Conservation (phyloP, 2,329 filamentous ascomycete species). For the Talaromyces verruculosus region DNA sequence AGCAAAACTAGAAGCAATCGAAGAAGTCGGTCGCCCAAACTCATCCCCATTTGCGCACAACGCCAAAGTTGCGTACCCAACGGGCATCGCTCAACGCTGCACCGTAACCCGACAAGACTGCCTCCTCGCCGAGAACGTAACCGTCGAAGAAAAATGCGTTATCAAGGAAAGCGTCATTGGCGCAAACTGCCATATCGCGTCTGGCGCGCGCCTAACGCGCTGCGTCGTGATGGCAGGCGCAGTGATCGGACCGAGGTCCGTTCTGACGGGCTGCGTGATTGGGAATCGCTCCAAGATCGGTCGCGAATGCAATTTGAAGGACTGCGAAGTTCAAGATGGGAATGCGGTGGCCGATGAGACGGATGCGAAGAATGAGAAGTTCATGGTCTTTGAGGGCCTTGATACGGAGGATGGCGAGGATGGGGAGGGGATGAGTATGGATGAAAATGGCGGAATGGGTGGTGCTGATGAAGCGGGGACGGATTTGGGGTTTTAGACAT, state of each 20-base stretch:
- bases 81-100: constrained; percentile 74
- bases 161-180: constrained; percentile 92
- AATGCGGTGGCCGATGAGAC: constrained; percentile 81
- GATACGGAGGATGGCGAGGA: constrained; percentile 35
- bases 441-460: constrained; percentile 12
- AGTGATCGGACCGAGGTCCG: constrained; percentile 77
- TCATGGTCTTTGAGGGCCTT: constrained; percentile 55
- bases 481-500: constrained; percentile 26
- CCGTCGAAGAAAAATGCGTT: constrained; percentile 82
- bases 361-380: constrained; percentile 62
- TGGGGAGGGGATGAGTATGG: constrained; percentile 24
- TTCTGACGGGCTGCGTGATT: constrained; percentile 82
- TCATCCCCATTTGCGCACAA: constrained; percentile 74
- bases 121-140: constrained; percentile 84
- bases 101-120: constrained; percentile 81
- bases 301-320: constrained; percentile 74
- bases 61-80: constrained; percentile 78
- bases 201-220: constrained; percentile 80
- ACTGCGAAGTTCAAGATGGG: constrained; percentile 86
- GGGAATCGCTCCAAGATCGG: constrained; percentile 79
- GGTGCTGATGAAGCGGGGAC: constrained; percentile 26
- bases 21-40: constrained; percentile 59
- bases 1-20: constrained; percentile 71
- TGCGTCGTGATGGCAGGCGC: constrained; percentile 93
- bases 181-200: constrained; percentile 79